A percentile compares a stretch with the other conserved stretches of the same genome.
Evolutionary conservation across 169 alveolate genomes (phyloP).

Genomic region (Besnoitia besnoiti): DNA sequence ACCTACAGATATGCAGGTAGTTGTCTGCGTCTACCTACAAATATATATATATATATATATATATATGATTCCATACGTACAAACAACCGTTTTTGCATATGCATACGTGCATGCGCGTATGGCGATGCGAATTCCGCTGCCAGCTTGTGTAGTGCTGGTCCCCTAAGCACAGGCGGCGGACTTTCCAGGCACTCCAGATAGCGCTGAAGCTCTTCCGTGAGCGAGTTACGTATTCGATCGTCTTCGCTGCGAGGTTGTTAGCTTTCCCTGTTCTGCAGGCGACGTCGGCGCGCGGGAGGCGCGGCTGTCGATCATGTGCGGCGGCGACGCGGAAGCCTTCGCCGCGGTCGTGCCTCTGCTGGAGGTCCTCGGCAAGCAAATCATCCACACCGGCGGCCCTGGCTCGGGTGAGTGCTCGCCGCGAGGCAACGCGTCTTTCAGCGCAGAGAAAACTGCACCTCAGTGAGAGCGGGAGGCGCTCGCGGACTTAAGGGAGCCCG

Average conservation of each 20-base stretch:
- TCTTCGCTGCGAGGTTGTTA: too few species aligned
- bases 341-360: constrained; percentile 70
- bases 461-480: too few species aligned
- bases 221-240: too few species aligned
- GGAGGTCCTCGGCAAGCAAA: constrained; percentile 74
- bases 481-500: too few species aligned
- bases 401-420: constrained; percentile 66
- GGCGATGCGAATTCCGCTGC: too few species aligned
- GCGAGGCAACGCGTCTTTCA: too few species aligned
- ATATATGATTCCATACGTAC: neutral
- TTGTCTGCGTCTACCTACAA: neutral
- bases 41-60: neutral
- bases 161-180: too few species aligned
- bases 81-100: neutral
- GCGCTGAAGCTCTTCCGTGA: too few species aligned
- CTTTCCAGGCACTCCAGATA: too few species aligned
- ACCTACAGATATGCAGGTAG: neutral
- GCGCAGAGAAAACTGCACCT: too few species aligned
- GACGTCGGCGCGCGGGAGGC: constrained; percentile 81
- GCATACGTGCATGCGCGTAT: neutral
- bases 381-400: constrained; percentile 79
- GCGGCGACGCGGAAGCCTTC: constrained; percentile 79
- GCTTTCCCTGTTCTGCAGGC: constrained; percentile 47
- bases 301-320: constrained; percentile 78
- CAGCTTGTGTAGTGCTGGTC: too few species aligned